phyloP scores from a whole-genome alignment of 164 flowering plant species.

The Berberis thunbergii region DNA sequence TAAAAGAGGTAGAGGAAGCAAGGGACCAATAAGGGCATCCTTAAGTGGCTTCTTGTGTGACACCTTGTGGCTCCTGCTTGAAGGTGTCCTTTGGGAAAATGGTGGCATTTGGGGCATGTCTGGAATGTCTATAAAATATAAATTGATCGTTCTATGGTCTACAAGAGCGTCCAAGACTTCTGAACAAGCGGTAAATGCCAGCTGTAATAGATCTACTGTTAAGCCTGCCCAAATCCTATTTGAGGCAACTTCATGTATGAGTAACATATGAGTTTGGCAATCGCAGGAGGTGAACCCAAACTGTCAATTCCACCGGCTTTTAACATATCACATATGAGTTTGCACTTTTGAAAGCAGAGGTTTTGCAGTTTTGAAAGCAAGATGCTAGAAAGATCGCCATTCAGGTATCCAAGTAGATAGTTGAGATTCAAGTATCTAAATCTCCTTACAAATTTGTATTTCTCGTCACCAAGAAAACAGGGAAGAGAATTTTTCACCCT shows the following conservation, averaged over 20 bases:
- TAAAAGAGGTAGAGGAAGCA: conserved; percentile 57
- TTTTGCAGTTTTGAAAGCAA: background rate
- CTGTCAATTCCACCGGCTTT: conserved; percentile 26
- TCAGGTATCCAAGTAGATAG: background rate
- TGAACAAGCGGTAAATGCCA: conserved; percentile 39
- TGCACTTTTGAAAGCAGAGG: background rate
- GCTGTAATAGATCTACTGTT: conserved; percentile 36
- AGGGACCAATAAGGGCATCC: conserved; percentile 51
- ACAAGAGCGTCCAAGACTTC: conserved; percentile 28
- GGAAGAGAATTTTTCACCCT: conserved; percentile 23
- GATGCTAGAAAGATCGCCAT: background rate
- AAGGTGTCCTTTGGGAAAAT: conserved; percentile 42
- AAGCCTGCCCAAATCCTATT: conserved; percentile 47
- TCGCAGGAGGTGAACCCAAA: conserved; percentile 20
- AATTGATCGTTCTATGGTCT: conserved; percentile 17
- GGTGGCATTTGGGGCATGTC: conserved; percentile 51
- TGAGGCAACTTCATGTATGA: conserved; percentile 46
- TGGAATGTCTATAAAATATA: conserved; percentile 51
- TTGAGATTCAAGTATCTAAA: background rate
- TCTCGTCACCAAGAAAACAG: conserved; percentile 20
- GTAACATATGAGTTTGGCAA: conserved; percentile 29
- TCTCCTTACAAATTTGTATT: conserved; percentile 33
- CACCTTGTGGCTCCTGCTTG: conserved; percentile 42
- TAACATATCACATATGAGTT: too few relatives aligned
- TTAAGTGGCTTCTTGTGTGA: conserved; percentile 18